Evolutionary conservation across 345 rosid species (phyloP), one percentile per base, ranked within the genome.

Genomic region (Raphanus sativus): DNA sequence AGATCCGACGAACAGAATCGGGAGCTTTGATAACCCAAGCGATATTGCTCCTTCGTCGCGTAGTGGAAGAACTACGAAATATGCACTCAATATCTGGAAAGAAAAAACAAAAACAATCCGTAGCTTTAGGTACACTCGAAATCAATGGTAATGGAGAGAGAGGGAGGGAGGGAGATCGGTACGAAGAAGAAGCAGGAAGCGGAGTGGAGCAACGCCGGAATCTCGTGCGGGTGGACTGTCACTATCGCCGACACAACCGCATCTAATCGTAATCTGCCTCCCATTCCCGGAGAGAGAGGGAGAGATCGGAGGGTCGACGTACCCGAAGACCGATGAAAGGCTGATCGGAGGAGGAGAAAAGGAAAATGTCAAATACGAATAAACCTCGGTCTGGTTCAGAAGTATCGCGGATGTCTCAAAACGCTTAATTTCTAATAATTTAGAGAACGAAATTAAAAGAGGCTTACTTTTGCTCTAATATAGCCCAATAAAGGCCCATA

Each of bases 11-110:
- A 94, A 94, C 2, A 91, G 85, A 17, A 86, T 83, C 0, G 98
- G 97, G 16, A 94, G 88, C 65, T 88, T 90, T 24, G 98, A 91
- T 55, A 94, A 80, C 0, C 97, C 97, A 0, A 94, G 85, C 0
- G 96, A 91, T 78, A 94, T 90, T 3, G 97, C 96, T 2, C 97
- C 97, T 59, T 94, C 97, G 30, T 94, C 97, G 28, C 97, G 90
- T 76, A 94, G 86, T 7, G 98, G 95, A 24, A 94, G 86, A 78
- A 92, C 90, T 73, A 91, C 90, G 70, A 94, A 94, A 66, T 94
- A 92, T 7, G 98, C 97, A 65, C 97, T 87, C 85, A 94, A 75
- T 75, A 92, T 86, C 98, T 94, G 63, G 1, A 21, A 21, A 21
- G 21, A 21, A 21, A 21, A 21, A n/a, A n/a, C n/a, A n/a, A n/a